Conservation (phyloP, 352 stramenopile species). For the Phytophthora megakarya region DNA sequence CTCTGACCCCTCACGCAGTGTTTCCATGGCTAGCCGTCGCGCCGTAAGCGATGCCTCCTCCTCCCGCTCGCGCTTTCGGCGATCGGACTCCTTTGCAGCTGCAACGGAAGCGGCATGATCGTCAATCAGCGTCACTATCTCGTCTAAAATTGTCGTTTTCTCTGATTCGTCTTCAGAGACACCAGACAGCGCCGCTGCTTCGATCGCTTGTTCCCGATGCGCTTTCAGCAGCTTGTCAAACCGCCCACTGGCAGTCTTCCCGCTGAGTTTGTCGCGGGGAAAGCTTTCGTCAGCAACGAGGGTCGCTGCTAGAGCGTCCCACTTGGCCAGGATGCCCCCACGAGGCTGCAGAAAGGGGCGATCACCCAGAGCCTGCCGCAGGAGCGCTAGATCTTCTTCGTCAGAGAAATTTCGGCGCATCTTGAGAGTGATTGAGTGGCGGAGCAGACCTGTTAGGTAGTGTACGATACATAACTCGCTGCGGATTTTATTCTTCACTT, state of each 20-base stretch:
- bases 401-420: constrained; percentile 1
- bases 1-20: background rate
- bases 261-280: background rate
- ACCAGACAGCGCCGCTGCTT: background rate
- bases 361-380: background rate
- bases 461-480: background rate
- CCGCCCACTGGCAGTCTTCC: constrained; percentile 13
- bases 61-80: background rate
- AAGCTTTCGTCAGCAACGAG: constrained; percentile 9
- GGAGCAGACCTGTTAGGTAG: too few relatives aligned
- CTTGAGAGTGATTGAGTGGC: background rate
- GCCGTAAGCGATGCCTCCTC: background rate
- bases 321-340: constrained; percentile 3
- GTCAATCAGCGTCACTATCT: background rate
- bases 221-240: constrained; percentile 9
- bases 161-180: background rate
- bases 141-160: constrained; percentile 1
- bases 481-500: background rate
- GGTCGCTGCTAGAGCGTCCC: background rate
- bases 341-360: constrained; percentile 1
- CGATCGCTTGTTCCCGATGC: background rate
- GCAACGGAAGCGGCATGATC: too few relatives aligned
- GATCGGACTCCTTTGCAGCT: background rate
- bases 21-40: constrained; percentile 4
- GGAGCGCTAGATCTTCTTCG: constrained; percentile 2